Evolutionary conservation across 2,329 filamentous ascomycete species (phyloP).

Genomic region (Cordyceps javanica): DNA sequence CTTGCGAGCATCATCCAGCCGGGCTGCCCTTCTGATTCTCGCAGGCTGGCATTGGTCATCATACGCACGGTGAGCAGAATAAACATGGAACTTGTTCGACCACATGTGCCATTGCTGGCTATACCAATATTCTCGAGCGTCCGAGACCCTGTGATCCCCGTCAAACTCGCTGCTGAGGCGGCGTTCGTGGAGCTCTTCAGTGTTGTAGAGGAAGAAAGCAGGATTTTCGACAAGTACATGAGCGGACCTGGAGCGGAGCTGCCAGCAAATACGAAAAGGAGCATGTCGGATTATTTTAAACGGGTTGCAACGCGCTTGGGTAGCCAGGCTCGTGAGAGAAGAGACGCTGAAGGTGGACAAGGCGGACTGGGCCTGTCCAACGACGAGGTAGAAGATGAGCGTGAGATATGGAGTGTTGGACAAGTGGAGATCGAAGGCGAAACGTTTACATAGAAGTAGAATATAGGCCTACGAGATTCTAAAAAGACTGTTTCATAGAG

Average conservation of each 20-base stretch:
- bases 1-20: conserved; percentile 71
- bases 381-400: conserved; percentile 91
- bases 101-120: conserved; percentile 74
- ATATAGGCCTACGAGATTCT: background rate
- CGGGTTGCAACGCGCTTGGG: conserved; percentile 78
- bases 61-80: conserved; percentile 77
- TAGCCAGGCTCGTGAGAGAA: conserved; percentile 80
- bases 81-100: conserved; percentile 72
- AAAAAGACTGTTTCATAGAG: background rate
- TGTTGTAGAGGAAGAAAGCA: conserved; percentile 79
- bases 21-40: conserved; percentile 72
- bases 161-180: conserved; percentile 91
- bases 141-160: conserved; percentile 84
- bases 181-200: conserved; percentile 88
- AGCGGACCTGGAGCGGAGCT: conserved; percentile 60
- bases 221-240: conserved; percentile 89
- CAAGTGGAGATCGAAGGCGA: conserved; percentile 74
- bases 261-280: conserved; percentile 68
- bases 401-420: conserved; percentile 92
- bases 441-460: conserved; percentile 34
- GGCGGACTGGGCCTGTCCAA: conserved; percentile 80
- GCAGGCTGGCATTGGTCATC: conserved; percentile 80
- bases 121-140: conserved; percentile 84
- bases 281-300: conserved; percentile 97
- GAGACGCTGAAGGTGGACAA: conserved; percentile 83